Conservation (phyloP, 306 rosid species). For the Prunus dulcis region DNA sequence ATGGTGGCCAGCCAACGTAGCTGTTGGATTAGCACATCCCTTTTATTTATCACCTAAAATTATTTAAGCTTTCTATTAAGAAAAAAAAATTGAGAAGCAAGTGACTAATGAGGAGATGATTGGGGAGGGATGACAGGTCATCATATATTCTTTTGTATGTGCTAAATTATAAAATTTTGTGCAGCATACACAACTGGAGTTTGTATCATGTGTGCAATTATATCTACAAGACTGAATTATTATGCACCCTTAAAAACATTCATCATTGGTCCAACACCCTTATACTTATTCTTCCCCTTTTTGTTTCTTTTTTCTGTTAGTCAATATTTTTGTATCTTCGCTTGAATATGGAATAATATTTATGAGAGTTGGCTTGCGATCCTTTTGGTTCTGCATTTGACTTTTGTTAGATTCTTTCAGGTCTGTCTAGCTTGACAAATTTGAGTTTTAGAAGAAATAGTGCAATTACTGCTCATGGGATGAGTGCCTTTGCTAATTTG, state of each 20-base stretch:
- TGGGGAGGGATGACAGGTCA: background rate
- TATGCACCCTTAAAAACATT: background rate
- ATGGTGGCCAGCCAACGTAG: background rate
- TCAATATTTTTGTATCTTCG: background rate
- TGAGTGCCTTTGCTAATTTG: constrained; percentile 61
- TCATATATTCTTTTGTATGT: background rate
- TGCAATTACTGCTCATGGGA: constrained; percentile 79
- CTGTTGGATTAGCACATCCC: background rate
- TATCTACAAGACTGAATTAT: background rate
- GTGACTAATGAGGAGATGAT: background rate
- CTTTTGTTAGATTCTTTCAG: constrained; percentile 41
- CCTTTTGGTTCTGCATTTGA: constrained; percentile 13
- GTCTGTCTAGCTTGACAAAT: constrained; percentile 72
- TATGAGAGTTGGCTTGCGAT: background rate
- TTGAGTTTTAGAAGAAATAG: constrained; percentile 84
- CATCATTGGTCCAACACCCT: background rate
- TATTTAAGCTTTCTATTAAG: background rate
- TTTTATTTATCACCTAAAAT: background rate
- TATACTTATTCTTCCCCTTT: background rate
- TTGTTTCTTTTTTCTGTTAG: background rate
- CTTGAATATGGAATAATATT: background rate
- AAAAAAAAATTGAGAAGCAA: background rate
- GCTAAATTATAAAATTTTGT: background rate
- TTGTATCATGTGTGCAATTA: background rate
- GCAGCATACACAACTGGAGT: background rate